Conservation (phyloP, 805 yeast genomes). For the Wickerhamomyces bovis region DNA sequence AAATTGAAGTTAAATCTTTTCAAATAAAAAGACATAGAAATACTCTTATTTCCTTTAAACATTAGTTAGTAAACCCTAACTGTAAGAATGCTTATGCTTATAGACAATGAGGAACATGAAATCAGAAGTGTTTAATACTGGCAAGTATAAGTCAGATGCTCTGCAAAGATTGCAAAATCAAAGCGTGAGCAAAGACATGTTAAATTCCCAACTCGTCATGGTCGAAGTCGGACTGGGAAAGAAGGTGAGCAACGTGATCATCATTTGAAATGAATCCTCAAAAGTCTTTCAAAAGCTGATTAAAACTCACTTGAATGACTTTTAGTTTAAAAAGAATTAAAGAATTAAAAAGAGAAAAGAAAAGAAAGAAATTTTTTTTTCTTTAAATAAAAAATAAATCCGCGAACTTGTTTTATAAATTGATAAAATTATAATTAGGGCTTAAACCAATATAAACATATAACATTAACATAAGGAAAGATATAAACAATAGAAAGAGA, state of each 20-base stretch:
- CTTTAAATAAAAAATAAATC: not conserved
- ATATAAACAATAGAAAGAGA: constrained; percentile 6
- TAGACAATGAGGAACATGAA: constrained; percentile 7
- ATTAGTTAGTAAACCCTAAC: not conserved
- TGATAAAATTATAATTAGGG: not conserved
- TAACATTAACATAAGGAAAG: no score
- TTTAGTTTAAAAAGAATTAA: not conserved
- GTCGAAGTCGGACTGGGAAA: constrained; percentile 90
- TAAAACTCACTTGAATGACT: not conserved
- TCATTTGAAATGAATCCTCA: constrained; percentile 20
- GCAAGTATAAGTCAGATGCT: constrained; percentile 69
- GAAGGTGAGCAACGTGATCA: constrained; percentile 64
- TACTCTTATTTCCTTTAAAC: constrained; percentile 5
- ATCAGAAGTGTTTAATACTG: constrained; percentile 71
- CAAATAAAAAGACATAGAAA: constrained; percentile 1
- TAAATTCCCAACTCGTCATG: constrained; percentile 77
- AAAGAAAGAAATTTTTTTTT: not conserved
- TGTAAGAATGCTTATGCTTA: no score
- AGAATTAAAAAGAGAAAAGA: no score
- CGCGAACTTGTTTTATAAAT: not conserved
- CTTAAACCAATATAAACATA: not conserved
- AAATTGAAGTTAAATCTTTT: not conserved
- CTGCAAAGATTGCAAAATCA: not conserved
- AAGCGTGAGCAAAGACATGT: constrained; percentile 12
- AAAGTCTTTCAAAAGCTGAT: not conserved